These are phyloP conservation scores for Monosporascus sp. DNA, from an alignment of 2,329 filamentous ascomycete species.

Conservation along the genomic window DNA sequence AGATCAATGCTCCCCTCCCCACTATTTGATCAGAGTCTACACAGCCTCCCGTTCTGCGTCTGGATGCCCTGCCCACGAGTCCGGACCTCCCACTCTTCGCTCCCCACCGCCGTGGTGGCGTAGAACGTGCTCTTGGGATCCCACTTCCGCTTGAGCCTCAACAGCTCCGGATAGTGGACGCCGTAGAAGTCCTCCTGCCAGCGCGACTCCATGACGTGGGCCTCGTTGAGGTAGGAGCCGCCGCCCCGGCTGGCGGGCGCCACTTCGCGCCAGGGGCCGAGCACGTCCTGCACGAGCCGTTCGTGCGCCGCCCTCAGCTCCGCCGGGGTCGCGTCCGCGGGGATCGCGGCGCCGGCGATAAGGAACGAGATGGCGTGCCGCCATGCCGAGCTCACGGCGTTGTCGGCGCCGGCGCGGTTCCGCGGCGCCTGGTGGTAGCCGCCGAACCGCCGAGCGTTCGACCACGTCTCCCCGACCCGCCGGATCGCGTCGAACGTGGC, in stretches of 20 bases:
- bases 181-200: constrained; percentile 30
- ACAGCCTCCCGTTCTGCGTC: constrained; percentile 3
- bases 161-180: constrained; percentile 24
- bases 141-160: constrained; percentile 34
- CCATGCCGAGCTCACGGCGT: constrained; percentile 27
- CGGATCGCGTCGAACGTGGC: constrained; percentile 19
- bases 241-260: constrained; percentile 10
- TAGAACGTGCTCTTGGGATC: constrained; percentile 33
- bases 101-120: constrained; percentile 33
- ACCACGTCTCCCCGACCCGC: constrained; percentile 14
- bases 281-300: constrained; percentile 17
- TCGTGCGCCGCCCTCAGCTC: constrained; percentile 19
- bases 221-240: constrained; percentile 34
- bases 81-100: constrained; percentile 31
- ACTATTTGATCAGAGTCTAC: background rate
- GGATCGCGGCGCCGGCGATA: constrained; percentile 15
- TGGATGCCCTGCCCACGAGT: background rate
- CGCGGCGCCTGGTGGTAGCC: constrained; percentile 9
- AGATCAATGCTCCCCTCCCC: no score
- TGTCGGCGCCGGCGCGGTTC: constrained; percentile 14
- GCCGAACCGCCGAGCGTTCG: constrained; percentile 16
- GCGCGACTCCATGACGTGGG: constrained; percentile 26
- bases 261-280: constrained; percentile 16
- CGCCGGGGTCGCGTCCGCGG: background rate
- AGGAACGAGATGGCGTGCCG: constrained; percentile 16